These are phyloP conservation scores for Globisporangium cylindrosporum DNA, from an alignment of 352 stramenopile species.

Conservation along the genomic window DNA sequence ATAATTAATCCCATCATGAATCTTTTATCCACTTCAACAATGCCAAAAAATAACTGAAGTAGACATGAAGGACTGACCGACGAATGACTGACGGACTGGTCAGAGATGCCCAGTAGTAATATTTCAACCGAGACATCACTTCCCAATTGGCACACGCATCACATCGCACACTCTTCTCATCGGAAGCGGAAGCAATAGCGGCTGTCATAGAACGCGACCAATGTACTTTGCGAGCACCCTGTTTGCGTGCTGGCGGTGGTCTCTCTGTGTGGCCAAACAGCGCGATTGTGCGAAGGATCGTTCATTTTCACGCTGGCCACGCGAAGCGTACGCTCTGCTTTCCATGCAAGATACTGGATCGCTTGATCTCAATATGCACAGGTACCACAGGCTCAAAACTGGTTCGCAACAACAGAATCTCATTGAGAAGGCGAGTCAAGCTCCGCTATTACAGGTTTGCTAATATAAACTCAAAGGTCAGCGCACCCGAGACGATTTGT, in stretches of 20 bases:
- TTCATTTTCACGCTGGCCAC: too few species aligned
- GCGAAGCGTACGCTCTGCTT: too few species aligned
- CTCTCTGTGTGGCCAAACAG: neutral
- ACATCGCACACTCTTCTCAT: neutral
- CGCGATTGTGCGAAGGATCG: neutral
- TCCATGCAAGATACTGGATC: too few species aligned
- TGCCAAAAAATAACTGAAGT: neutral
- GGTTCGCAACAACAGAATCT: neutral
- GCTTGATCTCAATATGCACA: neutral
- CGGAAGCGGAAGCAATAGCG: neutral
- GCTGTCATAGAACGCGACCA: neutral
- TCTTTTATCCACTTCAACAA: neutral
- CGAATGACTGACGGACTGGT: neutral
- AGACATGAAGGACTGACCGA: neutral
- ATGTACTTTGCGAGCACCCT: too few species aligned
- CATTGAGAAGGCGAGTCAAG: too few species aligned
- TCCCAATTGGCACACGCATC: neutral
- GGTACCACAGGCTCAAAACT: neutral
- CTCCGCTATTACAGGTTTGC: neutral
- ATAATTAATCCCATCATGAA: neutral
- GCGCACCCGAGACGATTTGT: too few species aligned
- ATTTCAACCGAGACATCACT: neutral
- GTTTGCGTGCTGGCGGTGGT: neutral
- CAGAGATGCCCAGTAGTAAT: neutral
- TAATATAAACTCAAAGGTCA: neutral